Conservation (phyloP, 2,329 filamentous ascomycete genomes). For the Aspergillus calidoustus region DNA sequence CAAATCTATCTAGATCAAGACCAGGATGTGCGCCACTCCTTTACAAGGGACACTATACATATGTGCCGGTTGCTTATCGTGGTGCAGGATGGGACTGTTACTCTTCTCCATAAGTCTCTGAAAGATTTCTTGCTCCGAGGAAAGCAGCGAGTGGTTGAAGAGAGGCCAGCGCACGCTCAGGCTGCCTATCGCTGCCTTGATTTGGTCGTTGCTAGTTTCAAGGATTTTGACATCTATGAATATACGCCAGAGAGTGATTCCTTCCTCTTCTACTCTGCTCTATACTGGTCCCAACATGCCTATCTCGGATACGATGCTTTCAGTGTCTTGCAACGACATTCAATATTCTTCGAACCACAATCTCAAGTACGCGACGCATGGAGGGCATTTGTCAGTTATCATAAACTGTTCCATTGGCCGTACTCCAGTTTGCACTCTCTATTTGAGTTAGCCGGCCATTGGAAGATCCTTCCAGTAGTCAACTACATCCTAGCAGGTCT, state of each 20-base stretch:
- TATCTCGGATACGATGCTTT: neutral
- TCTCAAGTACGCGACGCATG: neutral
- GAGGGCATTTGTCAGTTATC: neutral
- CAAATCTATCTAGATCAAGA: constrained; percentile 3
- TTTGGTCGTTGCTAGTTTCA: neutral
- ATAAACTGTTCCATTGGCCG: neutral
- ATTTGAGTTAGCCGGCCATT: neutral
- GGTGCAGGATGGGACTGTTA: neutral
- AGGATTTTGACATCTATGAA: neutral
- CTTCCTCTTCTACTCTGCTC: neutral
- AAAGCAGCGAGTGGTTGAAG: neutral
- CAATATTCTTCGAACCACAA: neutral
- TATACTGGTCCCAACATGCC: neutral
- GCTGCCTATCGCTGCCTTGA: neutral
- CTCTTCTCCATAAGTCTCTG: constrained; percentile 15
- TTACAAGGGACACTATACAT: constrained; percentile 10
- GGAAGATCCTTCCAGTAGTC: neutral
- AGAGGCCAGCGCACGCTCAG: neutral
- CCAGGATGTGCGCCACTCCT: constrained; percentile 1
- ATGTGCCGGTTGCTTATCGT: constrained; percentile 15
- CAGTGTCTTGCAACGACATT: neutral
- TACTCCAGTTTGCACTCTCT: neutral
- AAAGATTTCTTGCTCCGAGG: constrained; percentile 11
- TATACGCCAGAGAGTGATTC: neutral
- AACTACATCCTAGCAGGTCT: neutral